Evolutionary conservation across 2,329 filamentous ascomycete genomes (phyloP).

Genomic region (Colletotrichum trifolii): DNA sequence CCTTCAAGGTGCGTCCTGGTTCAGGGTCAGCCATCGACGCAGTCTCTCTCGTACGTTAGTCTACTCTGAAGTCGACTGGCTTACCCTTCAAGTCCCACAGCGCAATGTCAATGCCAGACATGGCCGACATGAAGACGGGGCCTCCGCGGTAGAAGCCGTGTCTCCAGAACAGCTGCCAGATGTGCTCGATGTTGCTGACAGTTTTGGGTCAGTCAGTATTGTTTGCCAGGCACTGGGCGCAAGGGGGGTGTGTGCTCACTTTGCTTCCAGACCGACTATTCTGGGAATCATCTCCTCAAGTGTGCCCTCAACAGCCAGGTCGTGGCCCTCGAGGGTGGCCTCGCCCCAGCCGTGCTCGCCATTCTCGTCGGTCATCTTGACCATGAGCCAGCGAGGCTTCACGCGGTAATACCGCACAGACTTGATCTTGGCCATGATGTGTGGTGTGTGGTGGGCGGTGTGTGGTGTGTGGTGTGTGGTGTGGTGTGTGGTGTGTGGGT

Average conservation of each 20-base stretch:
- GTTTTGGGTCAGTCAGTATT: background rate
- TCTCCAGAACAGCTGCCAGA: constrained; percentile 76
- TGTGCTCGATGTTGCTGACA: constrained; percentile 73
- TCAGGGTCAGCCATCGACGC: too few relatives aligned
- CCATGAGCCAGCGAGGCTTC: constrained; percentile 75
- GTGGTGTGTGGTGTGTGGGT: background rate
- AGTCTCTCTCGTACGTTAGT: background rate
- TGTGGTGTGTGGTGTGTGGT: background rate
- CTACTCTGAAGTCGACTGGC: background rate
- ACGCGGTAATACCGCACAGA: constrained; percentile 74
- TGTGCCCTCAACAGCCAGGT: constrained; percentile 72
- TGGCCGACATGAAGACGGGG: constrained; percentile 76
- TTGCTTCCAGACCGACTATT: constrained; percentile 70
- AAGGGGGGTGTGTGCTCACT: constrained; percentile 52
- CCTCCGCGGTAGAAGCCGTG: constrained; percentile 76
- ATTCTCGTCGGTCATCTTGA: constrained; percentile 72
- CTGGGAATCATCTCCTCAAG: constrained; percentile 69
- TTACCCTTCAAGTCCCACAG: constrained; percentile 74
- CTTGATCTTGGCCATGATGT: constrained; percentile 58
- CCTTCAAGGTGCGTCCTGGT: constrained; percentile 43
- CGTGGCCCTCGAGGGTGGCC: constrained; percentile 73
- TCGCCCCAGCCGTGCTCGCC: constrained; percentile 74
- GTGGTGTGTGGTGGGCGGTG: background rate
- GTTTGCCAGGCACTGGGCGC: background rate
- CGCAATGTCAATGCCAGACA: constrained; percentile 78